Conservation (phyloP, 1,139 yeast genomes). For the Hyphopichia burtonii region DNA sequence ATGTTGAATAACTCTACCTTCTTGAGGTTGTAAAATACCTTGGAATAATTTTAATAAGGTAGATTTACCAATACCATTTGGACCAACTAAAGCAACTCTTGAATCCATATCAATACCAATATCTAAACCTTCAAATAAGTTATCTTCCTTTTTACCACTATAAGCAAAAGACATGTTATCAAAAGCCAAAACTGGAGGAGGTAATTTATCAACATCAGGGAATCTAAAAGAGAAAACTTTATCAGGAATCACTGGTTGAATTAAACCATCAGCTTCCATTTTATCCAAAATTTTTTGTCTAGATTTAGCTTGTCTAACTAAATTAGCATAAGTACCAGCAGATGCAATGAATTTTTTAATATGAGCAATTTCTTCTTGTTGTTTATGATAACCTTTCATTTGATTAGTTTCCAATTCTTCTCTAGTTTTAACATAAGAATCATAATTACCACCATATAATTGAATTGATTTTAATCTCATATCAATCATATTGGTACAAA, state of each 20-base stretch:
- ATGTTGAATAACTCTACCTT: constrained; percentile 95
- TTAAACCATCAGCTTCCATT: constrained; percentile 99
- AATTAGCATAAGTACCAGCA: constrained; percentile 99
- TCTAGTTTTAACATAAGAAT: constrained; percentile 93
- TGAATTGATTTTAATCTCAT: constrained; percentile 77
- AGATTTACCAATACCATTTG: constrained; percentile 99
- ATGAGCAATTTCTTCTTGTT: constrained; percentile 98
- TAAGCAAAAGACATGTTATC: constrained; percentile 93
- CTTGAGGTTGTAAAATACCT: constrained; percentile 84
- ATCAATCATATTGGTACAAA: constrained; percentile 96
- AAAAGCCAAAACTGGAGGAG: constrained; percentile 97
- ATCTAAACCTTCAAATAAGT: constrained; percentile 84
- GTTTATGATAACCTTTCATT: constrained; percentile 95
- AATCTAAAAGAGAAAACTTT: constrained; percentile 91
- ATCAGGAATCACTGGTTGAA: constrained; percentile 90
- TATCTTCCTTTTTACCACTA: constrained; percentile 83
- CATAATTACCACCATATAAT: constrained; percentile 97
- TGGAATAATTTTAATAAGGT: constrained; percentile 95
- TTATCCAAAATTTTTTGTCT: constrained; percentile 98
- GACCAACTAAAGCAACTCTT: constrained; percentile 96
- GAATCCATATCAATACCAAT: constrained; percentile 99
- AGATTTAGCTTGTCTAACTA: constrained; percentile 98
- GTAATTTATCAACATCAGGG: constrained; percentile 94
- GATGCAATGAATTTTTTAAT: constrained; percentile 98
- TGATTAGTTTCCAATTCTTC: constrained; percentile 92